These are phyloP conservation scores for Psilocybe subaeruginosa DNA, from an alignment of 768 basidiomycete species.

Conservation along the genomic window DNA sequence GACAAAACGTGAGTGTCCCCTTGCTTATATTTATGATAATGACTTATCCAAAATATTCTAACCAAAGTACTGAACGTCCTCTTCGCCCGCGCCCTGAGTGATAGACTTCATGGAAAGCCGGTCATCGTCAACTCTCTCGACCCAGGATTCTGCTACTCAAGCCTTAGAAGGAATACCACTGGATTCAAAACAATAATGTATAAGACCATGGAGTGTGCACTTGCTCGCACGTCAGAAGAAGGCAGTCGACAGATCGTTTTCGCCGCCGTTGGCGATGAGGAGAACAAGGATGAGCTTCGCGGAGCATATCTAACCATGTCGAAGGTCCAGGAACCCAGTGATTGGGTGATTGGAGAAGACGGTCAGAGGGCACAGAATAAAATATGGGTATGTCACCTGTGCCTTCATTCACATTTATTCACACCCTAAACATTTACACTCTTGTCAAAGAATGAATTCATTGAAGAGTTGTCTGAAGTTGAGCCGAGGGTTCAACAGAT, in stretches of 20 bases:
- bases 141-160: constrained; percentile 47
- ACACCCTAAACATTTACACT: too few species aligned
- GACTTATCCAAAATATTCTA: too few species aligned
- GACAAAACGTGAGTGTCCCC: too few species aligned
- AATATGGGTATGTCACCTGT: too few species aligned
- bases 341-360: constrained; percentile 25
- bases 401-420: too few species aligned
- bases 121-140: constrained; percentile 40
- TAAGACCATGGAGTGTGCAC: constrained; percentile 28
- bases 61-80: constrained; percentile 42
- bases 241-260: constrained; percentile 37
- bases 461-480: neutral
- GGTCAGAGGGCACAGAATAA: too few species aligned
- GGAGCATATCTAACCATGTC: constrained; percentile 30
- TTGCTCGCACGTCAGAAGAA: constrained; percentile 40
- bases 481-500: neutral
- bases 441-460: neutral
- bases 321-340: constrained; percentile 28
- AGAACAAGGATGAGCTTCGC: constrained; percentile 21
- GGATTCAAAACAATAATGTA: constrained; percentile 19
- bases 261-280: constrained; percentile 26
- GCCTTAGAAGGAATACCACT: constrained; percentile 28
- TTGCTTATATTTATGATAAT: too few species aligned
- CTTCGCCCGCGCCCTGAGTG: constrained; percentile 39
- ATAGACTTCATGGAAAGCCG: constrained; percentile 28